Evolutionary conservation across 768 basidiomycete genomes (phyloP), one percentile per base, ranked within the genome.

Genomic region (Podaxis sp.): DNA sequence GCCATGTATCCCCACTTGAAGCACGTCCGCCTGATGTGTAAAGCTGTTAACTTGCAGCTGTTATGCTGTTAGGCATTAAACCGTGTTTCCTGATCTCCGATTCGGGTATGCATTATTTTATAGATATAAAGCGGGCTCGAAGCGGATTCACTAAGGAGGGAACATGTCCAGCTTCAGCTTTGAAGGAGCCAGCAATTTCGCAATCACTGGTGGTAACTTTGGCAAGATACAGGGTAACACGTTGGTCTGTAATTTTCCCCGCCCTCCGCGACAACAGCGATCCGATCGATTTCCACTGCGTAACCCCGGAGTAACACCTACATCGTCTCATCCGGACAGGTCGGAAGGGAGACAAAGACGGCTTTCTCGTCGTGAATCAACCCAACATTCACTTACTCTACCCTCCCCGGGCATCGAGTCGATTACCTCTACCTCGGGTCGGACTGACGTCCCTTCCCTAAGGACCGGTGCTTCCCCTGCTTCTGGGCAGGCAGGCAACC

Each of bases 201-300:
- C 54, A 11, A 55, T 55, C 54, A 38, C 22, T 24, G 54, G 54
- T 12, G 54, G 54, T 17, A 55, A 55, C 54, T 55, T 55, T 24
- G 17, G 36, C 37, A 20, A 11, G 20, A 22, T 55, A 13, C 20
- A 20, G 10, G 54, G 54, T 38, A 20, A 12, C 10, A 5, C 38
- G 11, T 22, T 37, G n/a, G 40, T n/a, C n/a, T 36, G 10, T 2
- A 37, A 30, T 3, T 7, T 54, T n/a, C 11, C 28, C 17, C 30
- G n/a, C n/a, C n/a, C 28, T n/a, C 30, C n/a, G 15, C 12, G 3
- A 8, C 44, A 46, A 46, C 44, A n/a, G 44, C 44, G n/a, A 17
- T n/a, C 4, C 4, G 44, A 20, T 20, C n/a, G 20, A 46, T 20
- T 46, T 17, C n/a, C 44, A 46, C n/a, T 20, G 5, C 15, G 17